These are phyloP conservation scores for Cutaneotrichosporon sp. DNA, from an alignment of 1,284 basidiomycete species.

Conservation along the genomic window DNA sequence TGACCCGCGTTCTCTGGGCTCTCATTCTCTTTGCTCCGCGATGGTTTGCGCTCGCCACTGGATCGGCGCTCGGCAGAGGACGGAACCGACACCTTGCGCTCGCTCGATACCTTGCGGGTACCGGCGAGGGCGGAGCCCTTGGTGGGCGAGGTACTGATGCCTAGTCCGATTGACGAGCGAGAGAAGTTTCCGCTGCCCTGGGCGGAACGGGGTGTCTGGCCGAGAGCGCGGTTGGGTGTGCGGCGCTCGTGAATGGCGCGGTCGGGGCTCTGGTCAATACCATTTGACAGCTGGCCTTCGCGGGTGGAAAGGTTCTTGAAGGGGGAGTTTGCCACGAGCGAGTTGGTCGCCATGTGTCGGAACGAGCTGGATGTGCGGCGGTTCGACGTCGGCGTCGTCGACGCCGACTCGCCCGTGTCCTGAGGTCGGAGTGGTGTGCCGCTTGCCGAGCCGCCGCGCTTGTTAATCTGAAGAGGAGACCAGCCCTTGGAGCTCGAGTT, in stretches of 20 bases:
- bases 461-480: slow-evolving; percentile 48
- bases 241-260: slow-evolving; percentile 38
- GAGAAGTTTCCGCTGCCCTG: slow-evolving; percentile 34
- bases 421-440: slow-evolving; percentile 20
- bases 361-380: slow-evolving; percentile 74
- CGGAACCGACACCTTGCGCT: slow-evolving; percentile 29
- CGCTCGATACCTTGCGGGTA: slow-evolving; percentile 34
- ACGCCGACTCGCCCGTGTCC: slow-evolving; percentile 15
- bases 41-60: slow-evolving; percentile 18
- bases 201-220: slow-evolving; percentile 30
- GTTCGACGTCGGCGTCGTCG: background rate
- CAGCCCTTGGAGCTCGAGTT: slow-evolving; percentile 47
- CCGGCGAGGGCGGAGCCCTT: slow-evolving; percentile 28
- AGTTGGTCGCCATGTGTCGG: slow-evolving; percentile 71
- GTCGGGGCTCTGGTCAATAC: slow-evolving; percentile 24
- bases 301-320: slow-evolving; percentile 58
- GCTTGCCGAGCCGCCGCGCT: slow-evolving; percentile 21
- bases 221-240: slow-evolving; percentile 23
- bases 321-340: slow-evolving; percentile 80
- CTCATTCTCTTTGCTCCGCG: slow-evolving; percentile 58
- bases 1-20: slow-evolving; percentile 49
- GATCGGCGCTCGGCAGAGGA: slow-evolving; percentile 16
- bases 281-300: slow-evolving; percentile 22
- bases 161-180: slow-evolving; percentile 39
- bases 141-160: slow-evolving; percentile 19